Evolutionary conservation across 495 filamentous ascomycete genomes (phyloP), one percentile per base, ranked within the genome.

Genomic region (Endocarpon pusillum): DNA sequence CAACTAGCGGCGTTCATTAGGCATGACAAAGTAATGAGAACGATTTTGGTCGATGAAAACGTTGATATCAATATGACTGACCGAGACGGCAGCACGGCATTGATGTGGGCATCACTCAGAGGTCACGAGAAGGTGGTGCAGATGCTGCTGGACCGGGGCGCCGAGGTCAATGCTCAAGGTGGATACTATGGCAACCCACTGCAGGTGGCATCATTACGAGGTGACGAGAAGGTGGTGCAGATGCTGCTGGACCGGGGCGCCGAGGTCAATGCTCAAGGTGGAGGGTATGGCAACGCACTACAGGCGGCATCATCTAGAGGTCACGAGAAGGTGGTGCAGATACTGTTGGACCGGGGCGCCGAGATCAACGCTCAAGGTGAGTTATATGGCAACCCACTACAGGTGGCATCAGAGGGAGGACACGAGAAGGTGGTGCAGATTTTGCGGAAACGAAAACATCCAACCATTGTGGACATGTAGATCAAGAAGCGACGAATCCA

Each of bases 101-200:
- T 66, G 16, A 55, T 45, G 7, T 52, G 34, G 39, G 61, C 59
- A n/a, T 53, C 54, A 21, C 39, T 33, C 28, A 41, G 40, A 8
- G 60, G 58, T 8, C 45, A 64, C 35, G 39, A 49, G 31, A 54
- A n/a, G n/a, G n/a, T n/a, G n/a, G n/a, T n/a, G n/a, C n/a, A n/a
- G n/a, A n/a, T n/a, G n/a, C n/a, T n/a, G n/a, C n/a, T n/a, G n/a
- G n/a, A n/a, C n/a, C n/a, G n/a, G n/a, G n/a, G n/a, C n/a, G n/a
- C n/a, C n/a, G n/a, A n/a, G n/a, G n/a, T n/a, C n/a, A n/a, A n/a
- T n/a, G n/a, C n/a, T n/a, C n/a, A n/a, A n/a, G n/a, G n/a, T n/a
- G n/a, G n/a, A n/a, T n/a, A n/a, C n/a, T n/a, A n/a, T n/a, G n/a
- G n/a, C n/a, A n/a, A n/a, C 2, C 48, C 47, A 3, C 41, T 66